phyloP scores from a whole-genome alignment of 306 rosid species.

The Cicer chorassanicum region DNA sequence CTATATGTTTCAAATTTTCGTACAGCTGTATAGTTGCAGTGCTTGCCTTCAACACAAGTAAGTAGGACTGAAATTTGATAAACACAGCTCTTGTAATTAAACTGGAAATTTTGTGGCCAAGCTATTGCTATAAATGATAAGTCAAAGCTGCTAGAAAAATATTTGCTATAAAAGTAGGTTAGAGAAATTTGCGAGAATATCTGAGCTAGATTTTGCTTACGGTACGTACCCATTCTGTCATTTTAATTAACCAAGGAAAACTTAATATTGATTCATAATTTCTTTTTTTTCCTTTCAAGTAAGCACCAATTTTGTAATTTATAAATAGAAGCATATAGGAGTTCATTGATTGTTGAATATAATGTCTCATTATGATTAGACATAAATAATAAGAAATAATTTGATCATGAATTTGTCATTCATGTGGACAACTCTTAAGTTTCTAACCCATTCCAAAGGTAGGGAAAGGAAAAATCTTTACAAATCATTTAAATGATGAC shows the following conservation, averaged over 20 bases:
- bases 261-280: neutral
- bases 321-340: slow-evolving; percentile 3
- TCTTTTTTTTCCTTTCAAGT: neutral
- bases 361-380: slow-evolving; percentile 8
- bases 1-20: too few species aligned
- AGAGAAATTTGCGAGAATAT: too few species aligned
- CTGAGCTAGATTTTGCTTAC: neutral
- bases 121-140: too few species aligned
- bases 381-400: neutral
- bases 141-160: too few species aligned
- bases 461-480: slow-evolving; percentile 19
- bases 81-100: too few species aligned
- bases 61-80: too few species aligned
- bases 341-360: neutral
- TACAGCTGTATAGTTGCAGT: too few species aligned
- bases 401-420: neutral
- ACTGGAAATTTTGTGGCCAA: too few species aligned
- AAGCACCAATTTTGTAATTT: neutral
- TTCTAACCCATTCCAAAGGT: neutral
- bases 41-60: too few species aligned
- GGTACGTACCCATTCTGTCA: neutral
- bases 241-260: neutral
- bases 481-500: slow-evolving; percentile 3
- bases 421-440: neutral
- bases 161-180: too few species aligned